Base-by-base conservation (phyloP, 1,284 basidiomycete genomes). In the Melanopsichium pennsylvanicum region DNA sequence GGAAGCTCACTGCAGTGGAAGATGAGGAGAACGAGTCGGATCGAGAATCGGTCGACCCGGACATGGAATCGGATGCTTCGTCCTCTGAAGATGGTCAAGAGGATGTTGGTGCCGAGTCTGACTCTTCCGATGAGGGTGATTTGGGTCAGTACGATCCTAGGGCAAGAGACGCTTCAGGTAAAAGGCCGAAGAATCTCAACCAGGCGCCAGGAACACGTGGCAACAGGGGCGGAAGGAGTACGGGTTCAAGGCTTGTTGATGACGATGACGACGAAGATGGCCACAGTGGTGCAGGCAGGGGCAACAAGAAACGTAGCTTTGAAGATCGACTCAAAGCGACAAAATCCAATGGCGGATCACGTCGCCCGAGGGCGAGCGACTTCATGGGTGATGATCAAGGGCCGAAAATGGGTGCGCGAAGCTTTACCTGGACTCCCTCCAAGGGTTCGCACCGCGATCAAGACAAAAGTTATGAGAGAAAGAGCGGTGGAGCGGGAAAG, bases 1-100 rank as follows among this genome's bases (percentile, higher is more conserved):
- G 83, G 72, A 38, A 81, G 76, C 81, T 72, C 21, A 93, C 93
- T 0, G 91, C 90, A 5, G 92, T 92, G 21, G 91, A 93, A 78
- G 88, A 91, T 34, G 92, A 95, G 75, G 90, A 92, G 52, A 91
- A 92, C 21, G 71, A 93, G 80, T 92, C 90, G 75, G 91, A 92
- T 55, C 87, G 86, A 74, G 75, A 83, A n/a, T 91, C 91, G 4
- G 89, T 75, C 34, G 76, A 78, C 45, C 76, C 75, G 5, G 77
- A 79, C 29, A 57, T 75, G 61, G 74, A 76, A 42, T 60, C 52
- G 34, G 60, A 60, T 4, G 40, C 52, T 4, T 56, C 48, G 1
- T 47, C 52, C 15, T 47, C 52, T 6, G 38, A 12, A 4, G n/a
- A 16, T 33, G 13, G 37, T 40, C 26, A 41, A 6, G 46, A 56